Conservation (phyloP, 192 early-diverging fungal species). For the Coemansia pectinata region DNA sequence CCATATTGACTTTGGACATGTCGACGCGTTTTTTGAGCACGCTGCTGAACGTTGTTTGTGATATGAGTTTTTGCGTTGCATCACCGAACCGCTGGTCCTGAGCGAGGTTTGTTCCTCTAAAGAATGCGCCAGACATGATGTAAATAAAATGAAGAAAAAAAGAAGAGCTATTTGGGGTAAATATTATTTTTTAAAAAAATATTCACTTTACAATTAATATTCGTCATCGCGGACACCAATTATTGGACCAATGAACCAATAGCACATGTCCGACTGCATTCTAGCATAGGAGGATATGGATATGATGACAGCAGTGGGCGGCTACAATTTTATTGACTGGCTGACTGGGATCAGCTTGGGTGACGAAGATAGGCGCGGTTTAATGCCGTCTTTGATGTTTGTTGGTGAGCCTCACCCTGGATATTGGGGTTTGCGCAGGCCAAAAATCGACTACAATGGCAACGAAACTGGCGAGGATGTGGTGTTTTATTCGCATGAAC, state of each 20-base stretch:
- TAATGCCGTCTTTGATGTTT: not conserved
- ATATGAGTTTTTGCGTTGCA: slow-evolving; percentile 28
- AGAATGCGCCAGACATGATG: slow-evolving; percentile 40
- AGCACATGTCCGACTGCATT: not conserved
- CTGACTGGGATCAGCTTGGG: not conserved
- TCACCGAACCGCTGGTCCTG: slow-evolving; percentile 54
- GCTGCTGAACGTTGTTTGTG: slow-evolving; percentile 26
- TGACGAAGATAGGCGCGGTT: not conserved
- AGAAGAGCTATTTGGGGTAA: not conserved
- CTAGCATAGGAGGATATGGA: not conserved
- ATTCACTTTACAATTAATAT: not conserved
- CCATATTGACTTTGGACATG: slow-evolving; percentile 85
- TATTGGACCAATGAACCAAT: not conserved
- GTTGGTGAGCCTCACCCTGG: not conserved
- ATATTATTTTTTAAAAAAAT: not conserved
- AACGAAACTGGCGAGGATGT: not conserved
- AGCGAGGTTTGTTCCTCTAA: slow-evolving; percentile 41
- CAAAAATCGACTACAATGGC: not conserved
- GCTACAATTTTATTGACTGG: not conserved
- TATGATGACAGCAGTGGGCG: not conserved
- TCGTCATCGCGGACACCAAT: not conserved
- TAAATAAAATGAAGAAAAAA: not conserved
- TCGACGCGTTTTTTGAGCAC: slow-evolving; percentile 53
- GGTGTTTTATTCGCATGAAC: not conserved
- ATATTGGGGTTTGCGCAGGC: not conserved